Percentiles rank a stretch among this genome's conserved stretches.
Conservation (phyloP, 805 yeast genomes). For the Ogataea kodamae region DNA sequence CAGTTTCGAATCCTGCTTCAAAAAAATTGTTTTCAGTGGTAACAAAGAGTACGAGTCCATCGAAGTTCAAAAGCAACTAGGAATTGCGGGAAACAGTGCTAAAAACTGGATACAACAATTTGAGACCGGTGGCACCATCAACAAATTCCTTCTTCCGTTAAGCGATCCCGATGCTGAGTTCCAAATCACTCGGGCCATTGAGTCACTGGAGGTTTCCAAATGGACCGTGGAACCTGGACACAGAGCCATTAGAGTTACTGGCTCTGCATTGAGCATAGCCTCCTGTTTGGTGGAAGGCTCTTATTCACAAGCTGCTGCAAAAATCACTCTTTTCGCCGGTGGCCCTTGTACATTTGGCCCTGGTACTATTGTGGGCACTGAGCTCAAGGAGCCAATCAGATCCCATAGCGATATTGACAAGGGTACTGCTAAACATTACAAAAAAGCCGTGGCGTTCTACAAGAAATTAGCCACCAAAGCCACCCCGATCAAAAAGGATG, state of each 20-base stretch:
- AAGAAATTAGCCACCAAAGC: slow-evolving; percentile 70
- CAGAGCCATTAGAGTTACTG: slow-evolving; percentile 88
- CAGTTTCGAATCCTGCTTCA: slow-evolving; percentile 56
- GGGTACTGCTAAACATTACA: slow-evolving; percentile 82
- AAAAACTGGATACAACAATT: slow-evolving; percentile 40
- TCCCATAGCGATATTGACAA: slow-evolving; percentile 96
- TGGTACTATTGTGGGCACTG: slow-evolving; percentile 88
- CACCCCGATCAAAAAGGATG: slow-evolving; percentile 42
- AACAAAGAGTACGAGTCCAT: slow-evolving; percentile 65
- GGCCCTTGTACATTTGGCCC: slow-evolving; percentile 96
- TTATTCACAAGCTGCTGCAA: slow-evolving; percentile 81
- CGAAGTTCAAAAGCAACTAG: slow-evolving; percentile 36
- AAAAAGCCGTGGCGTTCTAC: slow-evolving; percentile 80
- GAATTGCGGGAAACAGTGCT: slow-evolving; percentile 35
- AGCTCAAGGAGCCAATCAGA: slow-evolving; percentile 92
- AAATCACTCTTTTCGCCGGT: slow-evolving; percentile 85
- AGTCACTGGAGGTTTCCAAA: slow-evolving; percentile 53
- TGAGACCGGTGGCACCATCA: slow-evolving; percentile 40
- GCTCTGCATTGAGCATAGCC: slow-evolving; percentile 87
- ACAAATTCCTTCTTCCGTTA: slow-evolving; percentile 35
- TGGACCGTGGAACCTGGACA: slow-evolving; percentile 86
- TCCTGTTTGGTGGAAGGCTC: slow-evolving; percentile 76
- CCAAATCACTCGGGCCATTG: slow-evolving; percentile 75
- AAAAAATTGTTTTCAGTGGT: slow-evolving; percentile 83
- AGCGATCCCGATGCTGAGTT: slow-evolving; percentile 58